Evolutionary conservation across 129 eudicot genomes (phyloP), one percentile per base, ranked within the genome.

Genomic region (Centaurea solstitialis): DNA sequence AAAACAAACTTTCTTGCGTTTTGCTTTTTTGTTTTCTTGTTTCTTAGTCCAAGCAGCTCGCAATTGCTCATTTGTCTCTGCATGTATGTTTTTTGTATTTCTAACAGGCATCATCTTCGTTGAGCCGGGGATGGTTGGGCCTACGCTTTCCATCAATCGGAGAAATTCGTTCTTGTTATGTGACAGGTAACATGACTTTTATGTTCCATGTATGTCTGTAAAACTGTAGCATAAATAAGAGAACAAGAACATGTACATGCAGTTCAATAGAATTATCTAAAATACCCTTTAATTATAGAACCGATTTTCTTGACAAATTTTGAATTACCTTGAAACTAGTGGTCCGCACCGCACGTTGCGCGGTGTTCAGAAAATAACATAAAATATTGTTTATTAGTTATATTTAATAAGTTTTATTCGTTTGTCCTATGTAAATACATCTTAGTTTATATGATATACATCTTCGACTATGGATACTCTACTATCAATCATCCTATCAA

Each of bases 21-120:
- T 50, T 64, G 22, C 6, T 28, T 20, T 85, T 67, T n/a, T 76
- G 38, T 11, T 41, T 15, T 72, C 22, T 45, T 4, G 15, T 62
- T 61, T 24, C 23, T 11, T 53, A 10, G 70, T 67, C 17, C 41
- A 30, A 74, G 26, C 18, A 76, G 69, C 69, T 75, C 40, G 10
- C 65, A 64, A 37, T 20, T 62, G 73, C 65, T 21, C 57, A 5
- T 43, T 79, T 79, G 72, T 72, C 5, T 30, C 41, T 80, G 47
- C 35, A 40, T 66, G 75, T 47, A 18, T 81, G 22, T 41, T 77
- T 18, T 39, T 76, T 11, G 37, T 79, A 41, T 68, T 38, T 83
- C 69, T 67, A 78, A 81, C 87, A 93, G 98, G 96, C 98, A 93
- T 82, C 98, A 93, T 85, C 98, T 93, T 66, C 96, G 98, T 24